Percentiles rank a stretch among this genome's conserved stretches.
Conservation (phyloP, 83 land plant species). For the Diphasiastrum complanatum region DNA sequence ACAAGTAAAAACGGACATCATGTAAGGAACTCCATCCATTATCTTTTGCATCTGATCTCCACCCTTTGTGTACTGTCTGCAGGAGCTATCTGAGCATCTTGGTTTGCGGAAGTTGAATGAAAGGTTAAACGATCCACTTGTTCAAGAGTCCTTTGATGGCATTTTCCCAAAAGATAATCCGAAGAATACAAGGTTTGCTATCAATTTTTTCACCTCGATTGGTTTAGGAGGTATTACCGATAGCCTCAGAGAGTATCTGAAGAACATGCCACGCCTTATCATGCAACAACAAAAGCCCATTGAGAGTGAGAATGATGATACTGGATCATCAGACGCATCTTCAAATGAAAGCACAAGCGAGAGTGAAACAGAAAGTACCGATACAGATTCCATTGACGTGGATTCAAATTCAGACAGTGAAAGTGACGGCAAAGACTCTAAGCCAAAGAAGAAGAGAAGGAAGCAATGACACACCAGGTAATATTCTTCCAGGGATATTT, state of each 20-base stretch:
- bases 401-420: background rate
- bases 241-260: constrained; percentile 68
- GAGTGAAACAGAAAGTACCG: too few relatives aligned
- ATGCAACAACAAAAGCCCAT: constrained; percentile 73
- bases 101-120: constrained; percentile 76
- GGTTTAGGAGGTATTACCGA: constrained; percentile 94
- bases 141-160: constrained; percentile 78
- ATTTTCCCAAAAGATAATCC: constrained; percentile 85
- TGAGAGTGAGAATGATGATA: constrained; percentile 29
- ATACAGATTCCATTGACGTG: background rate
- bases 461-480: too few relatives aligned
- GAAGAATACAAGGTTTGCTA: constrained; percentile 75
- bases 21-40: background rate
- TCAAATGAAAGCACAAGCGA: background rate
- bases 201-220: constrained; percentile 91
- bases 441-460: too few relatives aligned
- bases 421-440: too few relatives aligned
- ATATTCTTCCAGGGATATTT: too few relatives aligned
- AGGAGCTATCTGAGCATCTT: constrained; percentile 78
- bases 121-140: constrained; percentile 58
- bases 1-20: background rate
- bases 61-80: background rate
- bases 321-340: background rate
- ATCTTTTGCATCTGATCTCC: background rate
- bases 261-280: constrained; percentile 82